These are phyloP conservation scores for Juncus inflexus DNA, from an alignment of 176 grass and related monocot species.

Conservation along the genomic window DNA sequence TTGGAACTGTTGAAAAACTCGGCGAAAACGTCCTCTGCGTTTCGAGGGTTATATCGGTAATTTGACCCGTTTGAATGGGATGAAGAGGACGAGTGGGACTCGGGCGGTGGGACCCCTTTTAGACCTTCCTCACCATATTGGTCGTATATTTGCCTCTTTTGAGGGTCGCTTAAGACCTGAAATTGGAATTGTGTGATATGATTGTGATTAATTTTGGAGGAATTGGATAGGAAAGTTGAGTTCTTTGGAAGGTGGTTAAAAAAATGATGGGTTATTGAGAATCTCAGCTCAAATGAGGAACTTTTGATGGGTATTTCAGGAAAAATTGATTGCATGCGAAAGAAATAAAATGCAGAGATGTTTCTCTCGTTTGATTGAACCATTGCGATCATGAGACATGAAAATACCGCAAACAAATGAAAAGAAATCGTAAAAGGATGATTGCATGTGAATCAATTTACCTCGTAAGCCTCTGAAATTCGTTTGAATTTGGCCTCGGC, in stretches of 20 bases:
- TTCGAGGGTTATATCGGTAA: conserved; percentile 68
- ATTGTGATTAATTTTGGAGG: background rate
- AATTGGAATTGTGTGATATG: conserved; percentile 1
- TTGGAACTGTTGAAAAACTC: conserved; percentile 85
- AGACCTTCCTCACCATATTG: conserved; percentile 79
- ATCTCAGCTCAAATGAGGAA: too few species aligned
- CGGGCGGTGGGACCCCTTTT: conserved; percentile 48
- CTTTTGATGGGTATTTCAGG: too few species aligned
- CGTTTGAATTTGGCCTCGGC: conserved; percentile 92
- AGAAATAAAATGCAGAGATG: background rate
- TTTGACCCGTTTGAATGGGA: conserved; percentile 36
- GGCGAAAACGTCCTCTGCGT: conserved; percentile 84
- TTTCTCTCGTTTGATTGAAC: background rate
- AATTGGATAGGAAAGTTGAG: too few species aligned
- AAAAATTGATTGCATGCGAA: background rate
- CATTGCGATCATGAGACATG: conserved; percentile 6
- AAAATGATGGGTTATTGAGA: too few species aligned
- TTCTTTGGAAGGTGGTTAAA: too few species aligned
- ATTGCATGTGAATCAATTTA: conserved; percentile 19
- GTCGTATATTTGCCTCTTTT: conserved; percentile 76
- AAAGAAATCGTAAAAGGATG: background rate
- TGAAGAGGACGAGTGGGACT: conserved; percentile 43
- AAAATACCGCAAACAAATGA: background rate
- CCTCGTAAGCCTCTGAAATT: conserved; percentile 93
- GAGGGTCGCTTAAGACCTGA: conserved; percentile 87